Evolutionary conservation across 306 rosid species (phyloP).

Genomic region (Cajanus cajan): DNA sequence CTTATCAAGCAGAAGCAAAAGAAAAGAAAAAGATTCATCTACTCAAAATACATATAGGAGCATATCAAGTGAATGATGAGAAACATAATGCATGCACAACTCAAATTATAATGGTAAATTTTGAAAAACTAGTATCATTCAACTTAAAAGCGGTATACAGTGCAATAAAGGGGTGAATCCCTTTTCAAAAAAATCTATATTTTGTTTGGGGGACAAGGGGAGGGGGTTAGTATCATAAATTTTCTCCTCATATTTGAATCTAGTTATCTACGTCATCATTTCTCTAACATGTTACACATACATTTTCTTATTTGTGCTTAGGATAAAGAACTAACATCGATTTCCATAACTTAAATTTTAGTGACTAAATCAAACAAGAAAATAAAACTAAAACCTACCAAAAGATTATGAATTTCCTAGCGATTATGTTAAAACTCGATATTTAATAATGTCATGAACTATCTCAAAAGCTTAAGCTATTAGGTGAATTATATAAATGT

Average conservation of each 20-base stretch:
- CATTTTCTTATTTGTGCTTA: neutral
- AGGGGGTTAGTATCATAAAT: neutral
- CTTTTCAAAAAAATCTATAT: neutral
- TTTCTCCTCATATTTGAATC: neutral
- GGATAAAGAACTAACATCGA: neutral
- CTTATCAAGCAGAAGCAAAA: no score
- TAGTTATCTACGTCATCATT: neutral
- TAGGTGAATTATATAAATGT: neutral
- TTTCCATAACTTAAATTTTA: slow-evolving; percentile 6
- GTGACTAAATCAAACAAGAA: neutral
- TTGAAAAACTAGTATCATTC: neutral
- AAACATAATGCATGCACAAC: neutral
- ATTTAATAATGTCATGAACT: neutral
- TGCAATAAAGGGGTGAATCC: neutral
- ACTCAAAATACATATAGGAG: neutral
- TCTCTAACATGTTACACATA: neutral
- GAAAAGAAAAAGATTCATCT: no score
- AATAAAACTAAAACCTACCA: neutral
- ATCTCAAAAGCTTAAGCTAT: neutral
- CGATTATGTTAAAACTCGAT: neutral
- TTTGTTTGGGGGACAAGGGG: neutral
- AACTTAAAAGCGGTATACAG: neutral
- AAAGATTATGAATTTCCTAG: neutral
- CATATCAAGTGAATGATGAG: neutral
- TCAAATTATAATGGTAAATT: neutral